Evolutionary conservation across 2,329 filamentous ascomycete species (phyloP).

Genomic region (Monosporascus sp.): DNA sequence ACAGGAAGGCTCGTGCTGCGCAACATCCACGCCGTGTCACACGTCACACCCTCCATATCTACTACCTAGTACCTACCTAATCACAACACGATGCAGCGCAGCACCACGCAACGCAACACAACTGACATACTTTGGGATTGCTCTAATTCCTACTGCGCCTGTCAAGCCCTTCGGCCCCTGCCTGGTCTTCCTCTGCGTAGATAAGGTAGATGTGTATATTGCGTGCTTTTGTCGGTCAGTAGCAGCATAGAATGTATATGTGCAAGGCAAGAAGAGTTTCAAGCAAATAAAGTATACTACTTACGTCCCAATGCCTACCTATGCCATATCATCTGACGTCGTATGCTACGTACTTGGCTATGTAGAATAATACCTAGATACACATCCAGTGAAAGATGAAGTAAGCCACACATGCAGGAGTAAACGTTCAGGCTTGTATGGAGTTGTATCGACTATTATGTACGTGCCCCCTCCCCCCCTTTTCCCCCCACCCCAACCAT

Average conservation of each 20-base stretch:
- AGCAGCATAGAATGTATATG: not conserved
- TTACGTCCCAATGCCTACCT: not conserved
- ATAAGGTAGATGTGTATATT: too few species aligned
- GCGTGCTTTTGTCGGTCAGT: not conserved
- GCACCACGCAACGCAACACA: not conserved
- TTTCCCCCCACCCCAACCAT: too few species aligned
- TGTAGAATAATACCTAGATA: constrained; percentile 15
- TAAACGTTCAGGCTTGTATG: not conserved
- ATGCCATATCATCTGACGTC: too few species aligned
- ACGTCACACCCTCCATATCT: not conserved
- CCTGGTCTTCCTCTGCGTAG: not conserved
- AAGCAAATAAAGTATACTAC: not conserved
- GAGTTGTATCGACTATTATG: not conserved
- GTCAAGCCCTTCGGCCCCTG: not conserved
- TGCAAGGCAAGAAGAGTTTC: not conserved
- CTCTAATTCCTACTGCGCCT: not conserved
- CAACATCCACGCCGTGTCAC: not conserved
- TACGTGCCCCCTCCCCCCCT: too few species aligned
- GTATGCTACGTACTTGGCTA: constrained; percentile 8
- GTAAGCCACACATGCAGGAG: constrained; percentile 5
- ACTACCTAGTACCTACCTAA: not conserved
- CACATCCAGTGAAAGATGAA: constrained; percentile 15
- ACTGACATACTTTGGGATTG: not conserved
- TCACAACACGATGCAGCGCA: not conserved
- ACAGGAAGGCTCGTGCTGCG: too few species aligned